Evolutionary conservation across 305 asterid species (phyloP), one percentile per base, ranked within the genome.

Genomic region (Fraxinus angustifolia): DNA sequence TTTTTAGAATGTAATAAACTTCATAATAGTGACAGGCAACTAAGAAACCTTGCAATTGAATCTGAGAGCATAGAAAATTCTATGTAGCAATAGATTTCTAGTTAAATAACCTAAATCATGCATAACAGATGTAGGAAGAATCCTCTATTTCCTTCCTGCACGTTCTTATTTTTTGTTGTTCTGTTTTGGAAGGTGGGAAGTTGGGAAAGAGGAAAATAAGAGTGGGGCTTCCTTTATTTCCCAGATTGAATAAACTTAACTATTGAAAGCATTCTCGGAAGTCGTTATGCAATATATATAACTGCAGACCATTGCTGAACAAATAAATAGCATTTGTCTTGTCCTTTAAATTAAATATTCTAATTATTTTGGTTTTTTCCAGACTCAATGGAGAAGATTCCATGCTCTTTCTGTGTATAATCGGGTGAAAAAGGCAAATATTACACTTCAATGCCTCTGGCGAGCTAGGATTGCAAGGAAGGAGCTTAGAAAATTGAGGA

Each of bases 371-470:
- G 81, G 40, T 86, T 78, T 86, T 78, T 65, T 53, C 42, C 91
- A 94, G 98, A 92, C 94, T 42, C 87, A 80, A 82, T 94, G 98
- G 98, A 87, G 98, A 88, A 87, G 94, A 84, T 91, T 81, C 91
- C 89, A 92, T 65, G 96, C 93, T 73, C 84, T 81, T 60, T 87
- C 91, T 76, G 73, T 87, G 67, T 93, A 89, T 84, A 92, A 92
- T 53, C 88, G 82, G 87, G 87, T 86, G 83, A 90, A 87, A 83
- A 93, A 87, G 87, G 90, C 90, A 75, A 89, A 58, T 65, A 78
- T 93, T 60, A 84, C 91, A 81, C 90, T 94, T 85, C 99, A 95
- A 87, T 92, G 99, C 88, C 91, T 92, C 83, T 95, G 99, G 99
- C 91, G 99, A 91, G 92, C 90, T 65, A 90, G 91, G 85, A 83